phyloP scores from a whole-genome alignment of 108 stramenopile genomes.

The Cylindrotheca closterium region DNA sequence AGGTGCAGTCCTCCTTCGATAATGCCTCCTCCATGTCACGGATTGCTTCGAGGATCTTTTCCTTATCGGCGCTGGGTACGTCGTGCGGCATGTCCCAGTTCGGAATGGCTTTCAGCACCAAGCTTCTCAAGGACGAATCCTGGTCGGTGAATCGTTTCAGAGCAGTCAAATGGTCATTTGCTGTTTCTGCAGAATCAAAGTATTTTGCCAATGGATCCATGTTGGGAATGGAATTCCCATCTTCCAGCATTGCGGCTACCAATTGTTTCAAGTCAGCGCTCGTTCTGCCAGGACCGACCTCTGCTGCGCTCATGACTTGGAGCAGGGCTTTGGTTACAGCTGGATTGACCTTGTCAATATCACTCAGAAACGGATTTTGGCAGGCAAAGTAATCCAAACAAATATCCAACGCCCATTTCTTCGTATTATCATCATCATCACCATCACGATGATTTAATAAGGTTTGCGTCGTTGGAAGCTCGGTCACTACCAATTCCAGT shows the following conservation, averaged over 20 bases:
- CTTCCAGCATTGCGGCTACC: no score
- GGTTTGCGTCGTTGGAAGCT: slow-evolving; percentile 6
- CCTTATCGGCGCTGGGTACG: not conserved
- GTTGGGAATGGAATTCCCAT: not conserved
- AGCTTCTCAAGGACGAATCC: not conserved
- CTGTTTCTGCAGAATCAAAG: not conserved
- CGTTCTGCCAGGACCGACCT: not conserved
- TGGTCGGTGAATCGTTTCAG: not conserved
- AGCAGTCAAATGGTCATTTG: not conserved
- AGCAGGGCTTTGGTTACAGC: slow-evolving; percentile 16
- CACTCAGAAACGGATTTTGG: slow-evolving; percentile 50
- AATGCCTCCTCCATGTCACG: slow-evolving; percentile 5
- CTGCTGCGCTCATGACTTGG: slow-evolving; percentile 8
- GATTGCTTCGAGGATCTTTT: slow-evolving; percentile 9
- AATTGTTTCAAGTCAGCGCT: no score
- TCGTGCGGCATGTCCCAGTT: slow-evolving; percentile 43
- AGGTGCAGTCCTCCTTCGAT: not conserved
- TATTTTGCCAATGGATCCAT: not conserved
- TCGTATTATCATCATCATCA: no score
- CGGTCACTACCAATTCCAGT: slow-evolving; percentile 30
- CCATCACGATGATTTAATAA: no score
- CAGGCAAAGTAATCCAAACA: slow-evolving; percentile 68
- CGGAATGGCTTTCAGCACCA: slow-evolving; percentile 42
- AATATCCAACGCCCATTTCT: slow-evolving; percentile 50
- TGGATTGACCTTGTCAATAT: slow-evolving; percentile 30